These are phyloP conservation scores for Boletus sp. DNA, from an alignment of 768 basidiomycete genomes.

Conservation along the genomic window DNA sequence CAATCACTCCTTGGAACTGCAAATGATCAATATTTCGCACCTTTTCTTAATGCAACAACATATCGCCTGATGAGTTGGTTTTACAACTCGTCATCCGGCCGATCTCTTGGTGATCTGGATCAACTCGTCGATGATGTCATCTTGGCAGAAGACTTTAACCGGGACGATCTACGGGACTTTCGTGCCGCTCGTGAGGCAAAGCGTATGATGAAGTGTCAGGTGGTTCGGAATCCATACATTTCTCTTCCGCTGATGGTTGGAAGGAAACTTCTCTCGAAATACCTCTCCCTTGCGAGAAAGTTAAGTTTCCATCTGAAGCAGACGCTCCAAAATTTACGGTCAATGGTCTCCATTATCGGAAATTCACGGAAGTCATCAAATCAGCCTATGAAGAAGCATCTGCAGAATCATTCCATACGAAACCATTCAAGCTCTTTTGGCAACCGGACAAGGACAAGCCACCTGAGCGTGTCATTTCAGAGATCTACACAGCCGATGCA, in stretches of 20 bases:
- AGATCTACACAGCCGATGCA: neutral
- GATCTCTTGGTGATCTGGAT: constrained; percentile 9
- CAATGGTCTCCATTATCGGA: constrained; percentile 28
- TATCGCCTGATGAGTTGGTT: constrained; percentile 29
- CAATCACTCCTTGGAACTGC: neutral
- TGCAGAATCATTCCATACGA: constrained; percentile 9
- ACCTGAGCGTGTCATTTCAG: neutral
- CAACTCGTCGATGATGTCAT: constrained; percentile 16
- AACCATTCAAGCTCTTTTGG: constrained; percentile 18
- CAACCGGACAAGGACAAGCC: neutral
- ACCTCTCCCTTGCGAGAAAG: neutral
- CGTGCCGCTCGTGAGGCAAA: neutral
- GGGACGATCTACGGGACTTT: constrained; percentile 6
- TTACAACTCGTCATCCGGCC: constrained; percentile 15
- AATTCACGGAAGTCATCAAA: constrained; percentile 23
- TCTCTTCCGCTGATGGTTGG: neutral
- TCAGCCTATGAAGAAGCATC: constrained; percentile 20
- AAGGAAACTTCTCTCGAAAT: neutral
- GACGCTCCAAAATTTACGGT: neutral
- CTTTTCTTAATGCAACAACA: constrained; percentile 20
- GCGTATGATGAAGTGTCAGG: neutral
- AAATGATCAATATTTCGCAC: neutral
- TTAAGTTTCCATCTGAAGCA: neutral
- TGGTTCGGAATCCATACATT: neutral
- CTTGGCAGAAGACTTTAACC: constrained; percentile 11